phyloP scores from a whole-genome alignment of 148 eudicot species.

The Chenopodium album region DNA sequence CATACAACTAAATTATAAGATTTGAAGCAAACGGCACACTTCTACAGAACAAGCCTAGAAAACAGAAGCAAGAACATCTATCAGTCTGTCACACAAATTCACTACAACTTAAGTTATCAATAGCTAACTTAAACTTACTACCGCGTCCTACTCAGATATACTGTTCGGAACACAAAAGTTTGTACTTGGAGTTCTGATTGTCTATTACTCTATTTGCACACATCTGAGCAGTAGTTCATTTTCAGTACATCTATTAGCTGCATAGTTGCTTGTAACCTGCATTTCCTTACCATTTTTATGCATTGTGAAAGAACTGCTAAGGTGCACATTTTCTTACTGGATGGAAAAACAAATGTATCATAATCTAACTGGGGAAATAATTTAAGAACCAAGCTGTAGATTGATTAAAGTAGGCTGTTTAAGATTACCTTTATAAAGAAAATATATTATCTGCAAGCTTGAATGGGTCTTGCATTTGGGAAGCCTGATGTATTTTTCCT shows the following conservation, averaged over 20 bases:
- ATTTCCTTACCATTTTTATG: neutral
- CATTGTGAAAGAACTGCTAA: neutral
- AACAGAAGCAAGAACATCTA: neutral
- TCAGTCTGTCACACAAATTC: neutral
- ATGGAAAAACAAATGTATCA: neutral
- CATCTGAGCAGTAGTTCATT: neutral
- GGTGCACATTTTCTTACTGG: neutral
- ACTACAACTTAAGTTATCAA: neutral
- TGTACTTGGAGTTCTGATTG: neutral
- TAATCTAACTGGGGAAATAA: neutral
- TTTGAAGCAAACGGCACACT: neutral
- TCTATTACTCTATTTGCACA: neutral
- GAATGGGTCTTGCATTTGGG: slow-evolving; percentile 37
- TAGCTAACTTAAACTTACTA: neutral
- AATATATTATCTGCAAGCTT: slow-evolving; percentile 51
- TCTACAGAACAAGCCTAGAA: neutral
- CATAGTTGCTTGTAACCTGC: neutral
- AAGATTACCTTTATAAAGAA: slow-evolving; percentile 26
- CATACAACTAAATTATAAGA: neutral
- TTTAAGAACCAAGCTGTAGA: neutral
- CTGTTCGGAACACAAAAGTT: neutral
- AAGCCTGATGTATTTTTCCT: slow-evolving; percentile 38
- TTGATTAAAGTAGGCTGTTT: neutral
- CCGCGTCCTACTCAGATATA: neutral
- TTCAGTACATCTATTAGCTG: neutral